phyloP scores from a whole-genome alignment of 2,329 filamentous ascomycete species.

The Penicillium sp. region DNA sequence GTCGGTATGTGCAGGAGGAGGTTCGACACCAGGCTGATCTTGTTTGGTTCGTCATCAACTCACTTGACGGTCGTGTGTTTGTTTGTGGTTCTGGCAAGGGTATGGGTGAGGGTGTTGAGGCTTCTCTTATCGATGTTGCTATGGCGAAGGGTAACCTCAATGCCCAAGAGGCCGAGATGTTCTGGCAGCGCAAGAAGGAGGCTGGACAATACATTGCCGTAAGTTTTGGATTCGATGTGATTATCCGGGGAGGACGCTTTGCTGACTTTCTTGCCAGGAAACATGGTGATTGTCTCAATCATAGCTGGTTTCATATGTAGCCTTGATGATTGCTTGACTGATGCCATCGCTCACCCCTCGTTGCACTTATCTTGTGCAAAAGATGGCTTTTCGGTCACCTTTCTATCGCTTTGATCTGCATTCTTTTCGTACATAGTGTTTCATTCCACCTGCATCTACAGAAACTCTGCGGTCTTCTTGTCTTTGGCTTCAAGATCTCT shows the following conservation, averaged over 20 bases:
- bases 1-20: slow-evolving; percentile 94
- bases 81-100: slow-evolving; percentile 94
- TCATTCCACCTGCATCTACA: neutral
- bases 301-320: neutral
- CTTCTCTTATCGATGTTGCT: slow-evolving; percentile 81
- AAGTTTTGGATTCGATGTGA: slow-evolving; percentile 22
- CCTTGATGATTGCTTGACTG: neutral
- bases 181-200: slow-evolving; percentile 89
- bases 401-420: neutral
- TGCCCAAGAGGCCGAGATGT: slow-evolving; percentile 75
- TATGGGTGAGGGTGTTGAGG: slow-evolving; percentile 96
- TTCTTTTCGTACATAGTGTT: neutral
- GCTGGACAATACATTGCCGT: slow-evolving; percentile 92
- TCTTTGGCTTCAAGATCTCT: neutral
- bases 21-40: slow-evolving; percentile 86
- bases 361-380: neutral
- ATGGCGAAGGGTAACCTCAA: slow-evolving; percentile 90
- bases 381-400: neutral
- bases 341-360: neutral
- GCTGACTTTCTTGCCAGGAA: slow-evolving; percentile 28
- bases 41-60: slow-evolving; percentile 98
- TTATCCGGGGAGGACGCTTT: neutral
- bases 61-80: slow-evolving; percentile 92
- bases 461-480: neutral
- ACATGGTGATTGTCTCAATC: slow-evolving; percentile 32